phyloP scores from a whole-genome alignment of 1,284 basidiomycete genomes.

The Malassezia globosa region DNA sequence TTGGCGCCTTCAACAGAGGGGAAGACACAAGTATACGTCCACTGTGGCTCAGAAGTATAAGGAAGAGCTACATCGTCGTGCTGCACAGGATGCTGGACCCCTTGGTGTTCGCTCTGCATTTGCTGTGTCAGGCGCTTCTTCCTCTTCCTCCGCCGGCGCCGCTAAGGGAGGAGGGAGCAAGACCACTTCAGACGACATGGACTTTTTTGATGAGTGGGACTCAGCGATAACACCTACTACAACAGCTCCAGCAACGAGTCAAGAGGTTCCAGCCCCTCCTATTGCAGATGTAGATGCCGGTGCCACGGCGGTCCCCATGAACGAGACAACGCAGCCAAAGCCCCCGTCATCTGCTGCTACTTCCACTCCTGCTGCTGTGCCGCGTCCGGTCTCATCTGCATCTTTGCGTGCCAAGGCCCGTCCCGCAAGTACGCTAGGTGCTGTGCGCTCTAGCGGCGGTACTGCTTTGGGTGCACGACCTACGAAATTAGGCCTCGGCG shows the following conservation, averaged over 20 bases:
- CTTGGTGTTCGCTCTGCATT: constrained; percentile 35
- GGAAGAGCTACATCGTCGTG: constrained; percentile 72
- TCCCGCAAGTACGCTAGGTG: constrained; percentile 10
- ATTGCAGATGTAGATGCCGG: constrained; percentile 18
- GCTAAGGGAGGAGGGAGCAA: constrained; percentile 37
- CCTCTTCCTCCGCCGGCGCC: constrained; percentile 47
- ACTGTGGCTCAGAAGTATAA: constrained; percentile 76
- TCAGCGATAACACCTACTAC: constrained; percentile 40
- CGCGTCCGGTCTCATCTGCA: constrained; percentile 35
- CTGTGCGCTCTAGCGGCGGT: constrained; percentile 17
- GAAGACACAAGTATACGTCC: constrained; percentile 79
- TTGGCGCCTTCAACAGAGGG: constrained; percentile 62
- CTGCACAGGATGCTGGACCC: constrained; percentile 60
- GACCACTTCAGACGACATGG: constrained; percentile 59
- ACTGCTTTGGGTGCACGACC: constrained; percentile 20
- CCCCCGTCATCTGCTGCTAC: constrained; percentile 9
- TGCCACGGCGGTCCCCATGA: constrained; percentile 10
- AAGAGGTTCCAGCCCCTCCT: constrained; percentile 46
- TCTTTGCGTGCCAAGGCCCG: constrained; percentile 20
- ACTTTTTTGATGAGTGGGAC: constrained; percentile 95
- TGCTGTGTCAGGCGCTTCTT: constrained; percentile 30
- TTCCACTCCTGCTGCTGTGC: constrained; percentile 17
- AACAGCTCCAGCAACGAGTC: constrained; percentile 21
- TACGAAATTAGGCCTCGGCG: constrained; percentile 36
- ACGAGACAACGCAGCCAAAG: constrained; percentile 6